Base-by-base conservation (phyloP, 73 alveolate genomes). In the Effrenium voratum region DNA sequence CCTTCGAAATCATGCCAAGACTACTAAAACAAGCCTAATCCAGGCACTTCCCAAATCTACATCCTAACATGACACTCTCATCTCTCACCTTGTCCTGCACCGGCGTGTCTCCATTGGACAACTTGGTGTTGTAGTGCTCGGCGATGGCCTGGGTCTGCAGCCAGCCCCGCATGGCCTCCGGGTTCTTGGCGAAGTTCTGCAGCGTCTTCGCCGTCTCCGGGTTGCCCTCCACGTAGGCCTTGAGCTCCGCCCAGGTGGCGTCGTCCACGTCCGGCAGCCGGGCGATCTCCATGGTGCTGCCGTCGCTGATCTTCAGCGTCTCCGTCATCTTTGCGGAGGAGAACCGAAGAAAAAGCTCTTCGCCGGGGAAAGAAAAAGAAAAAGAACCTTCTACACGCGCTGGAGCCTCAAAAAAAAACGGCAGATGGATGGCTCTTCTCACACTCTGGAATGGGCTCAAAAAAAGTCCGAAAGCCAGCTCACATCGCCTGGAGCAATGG, bases 121-220 rank as follows among this genome's bases (percentile, higher is more conserved):
- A 76, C 75, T 90, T 90, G 88, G 87, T 70, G 97, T 60, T 70
- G 75, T 90, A 90, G 75, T 90, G 97, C 75, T 90, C 97, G 10
- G 97, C 97, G 45, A 90, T 90, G 97, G 97, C 97, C 97, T 90
- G 97, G 50, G 97, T 90, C 55, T 90, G 97, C 87, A 90, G 41
- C 97, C 97, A 90, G 55, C 97, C 97, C 52, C 97, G 73, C 97
- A 90, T 90, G 59, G 97, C 97, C 41, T 90, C 97, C 30, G 97
- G 97, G 38, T 90, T 70, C 75, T 90, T 90, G 52, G 97, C 84
- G 55, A 90, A 90, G 47, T 43, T 63, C 87, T 63, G 72, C 75
- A 90, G 76, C 1, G 84, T 40, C 57, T 90, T 90, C 38, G 97
- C 97, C 36, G 86, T 90, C 24, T 90, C 97, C 19, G 97, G 97